Evolutionary conservation across 305 asterid genomes (phyloP).

Genomic region (Rubia occidens): DNA sequence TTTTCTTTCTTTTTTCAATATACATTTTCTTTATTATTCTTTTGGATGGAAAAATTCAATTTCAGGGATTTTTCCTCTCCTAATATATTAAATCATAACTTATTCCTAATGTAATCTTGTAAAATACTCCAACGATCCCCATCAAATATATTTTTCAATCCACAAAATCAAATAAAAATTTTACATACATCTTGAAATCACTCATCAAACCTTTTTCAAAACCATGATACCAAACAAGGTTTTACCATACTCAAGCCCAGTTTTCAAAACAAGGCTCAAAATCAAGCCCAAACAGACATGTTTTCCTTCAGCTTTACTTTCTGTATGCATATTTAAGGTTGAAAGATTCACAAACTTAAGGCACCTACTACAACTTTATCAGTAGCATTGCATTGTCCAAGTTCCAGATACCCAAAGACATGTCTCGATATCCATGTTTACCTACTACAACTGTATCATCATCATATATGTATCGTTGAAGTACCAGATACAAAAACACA

Average conservation of each 20-base stretch:
- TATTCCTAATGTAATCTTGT: background rate
- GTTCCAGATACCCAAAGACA: background rate
- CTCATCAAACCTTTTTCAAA: background rate
- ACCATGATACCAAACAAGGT: background rate
- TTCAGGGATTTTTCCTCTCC: background rate
- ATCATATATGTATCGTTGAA: background rate
- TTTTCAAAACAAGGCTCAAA: background rate
- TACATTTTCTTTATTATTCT: too few relatives aligned
- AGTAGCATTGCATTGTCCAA: background rate
- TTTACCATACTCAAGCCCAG: background rate
- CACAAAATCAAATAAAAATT: background rate
- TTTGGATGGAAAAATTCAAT: background rate
- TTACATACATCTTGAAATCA: background rate
- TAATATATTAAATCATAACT: background rate
- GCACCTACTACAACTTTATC: background rate
- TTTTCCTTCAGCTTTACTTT: background rate
- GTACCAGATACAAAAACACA: background rate
- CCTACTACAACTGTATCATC: background rate
- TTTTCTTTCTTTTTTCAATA: too few relatives aligned
- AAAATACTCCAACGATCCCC: too few relatives aligned
- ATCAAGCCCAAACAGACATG: background rate
- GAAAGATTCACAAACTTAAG: background rate
- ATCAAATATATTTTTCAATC: too few relatives aligned
- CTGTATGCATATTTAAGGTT: background rate
- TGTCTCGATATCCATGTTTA: too few relatives aligned